A percentile compares a stretch with the other conserved stretches of the same genome.
Evolutionary conservation across 345 rosid genomes (phyloP).

Genomic region (Turnera subulata): DNA sequence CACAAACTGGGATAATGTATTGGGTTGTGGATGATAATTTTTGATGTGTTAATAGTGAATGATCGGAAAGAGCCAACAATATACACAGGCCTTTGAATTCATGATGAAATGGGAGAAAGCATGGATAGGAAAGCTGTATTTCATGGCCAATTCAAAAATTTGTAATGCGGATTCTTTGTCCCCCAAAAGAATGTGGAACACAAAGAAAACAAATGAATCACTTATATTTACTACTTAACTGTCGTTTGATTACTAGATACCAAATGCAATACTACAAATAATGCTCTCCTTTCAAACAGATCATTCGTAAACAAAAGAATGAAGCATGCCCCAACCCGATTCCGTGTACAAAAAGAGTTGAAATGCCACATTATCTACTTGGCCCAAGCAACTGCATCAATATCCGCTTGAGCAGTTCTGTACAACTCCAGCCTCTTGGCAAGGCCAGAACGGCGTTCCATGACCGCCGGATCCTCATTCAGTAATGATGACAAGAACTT

Average conservation of each 20-base stretch:
- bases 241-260: background rate
- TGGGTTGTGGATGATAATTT: background rate
- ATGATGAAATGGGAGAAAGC: no score
- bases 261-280: conserved; percentile 4
- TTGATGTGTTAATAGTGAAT: no score
- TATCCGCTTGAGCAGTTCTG: conserved; percentile 86
- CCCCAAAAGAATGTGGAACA: background rate
- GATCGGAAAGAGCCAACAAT: no score
- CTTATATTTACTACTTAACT: background rate
- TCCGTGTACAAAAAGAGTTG: background rate
- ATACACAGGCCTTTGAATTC: no score
- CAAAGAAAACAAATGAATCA: background rate
- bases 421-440: conserved; percentile 89
- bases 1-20: no score
- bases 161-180: no score
- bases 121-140: no score
- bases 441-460: conserved; percentile 86
- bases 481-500: conserved; percentile 71
- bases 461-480: conserved; percentile 95
- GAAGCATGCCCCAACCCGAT: conserved; percentile 4
- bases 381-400: conserved; percentile 93
- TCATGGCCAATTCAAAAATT: no score
- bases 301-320: conserved; percentile 27
- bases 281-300: background rate
- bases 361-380: conserved; percentile 37